Base-by-base conservation (phyloP, 108 stramenopile genomes). In the Aureococcus anophagefferens region DNA sequence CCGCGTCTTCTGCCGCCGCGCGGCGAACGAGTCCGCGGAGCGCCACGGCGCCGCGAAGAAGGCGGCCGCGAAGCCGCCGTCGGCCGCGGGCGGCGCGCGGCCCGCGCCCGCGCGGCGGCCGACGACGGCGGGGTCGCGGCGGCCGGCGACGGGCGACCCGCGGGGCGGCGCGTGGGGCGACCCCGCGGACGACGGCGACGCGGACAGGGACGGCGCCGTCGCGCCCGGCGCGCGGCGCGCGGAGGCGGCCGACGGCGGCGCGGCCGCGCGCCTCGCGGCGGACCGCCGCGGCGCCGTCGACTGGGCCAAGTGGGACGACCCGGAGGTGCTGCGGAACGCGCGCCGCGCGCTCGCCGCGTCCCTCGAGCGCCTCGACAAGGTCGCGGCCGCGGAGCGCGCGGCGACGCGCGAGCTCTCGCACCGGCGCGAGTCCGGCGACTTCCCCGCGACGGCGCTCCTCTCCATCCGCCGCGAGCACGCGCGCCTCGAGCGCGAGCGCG, bases 1-100 rank as follows among this genome's bases (percentile, higher is more conserved):
- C 64, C 32, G 64, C 33, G 68, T 66, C 63, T 72, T 72, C 71
- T 72, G 70, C 18, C 72, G 71, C 29, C 70, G 72, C 33, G 72
- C 70, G 36, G 72, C 46, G 51, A 70, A 30, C 64, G 72, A 72
- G 34, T 35, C 72, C 33, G 71, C 35, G 70, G 70, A 21, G 33
- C 32, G 32, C 5, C 31, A 70, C 0, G 21, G 70, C 30, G n/a
- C 33, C 25, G 31, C 68, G 71, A 71, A 33, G 30, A 69, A 35
- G 33, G 66, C 17, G 64, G 28, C 17, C 1, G 69, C 70, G 30
- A 69, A 69, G 14, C n/a, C n/a, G n/a, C n/a, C n/a, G n/a, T n/a
- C n/a, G n/a, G n/a, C n/a, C n/a, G n/a, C n/a, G n/a, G n/a, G n/a
- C n/a, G n/a, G n/a, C n/a, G n/a, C n/a, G n/a, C n/a, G n/a, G n/a